Conservation (phyloP, 2,329 filamentous ascomycete genomes). For the Cordyceps tenuipes region DNA sequence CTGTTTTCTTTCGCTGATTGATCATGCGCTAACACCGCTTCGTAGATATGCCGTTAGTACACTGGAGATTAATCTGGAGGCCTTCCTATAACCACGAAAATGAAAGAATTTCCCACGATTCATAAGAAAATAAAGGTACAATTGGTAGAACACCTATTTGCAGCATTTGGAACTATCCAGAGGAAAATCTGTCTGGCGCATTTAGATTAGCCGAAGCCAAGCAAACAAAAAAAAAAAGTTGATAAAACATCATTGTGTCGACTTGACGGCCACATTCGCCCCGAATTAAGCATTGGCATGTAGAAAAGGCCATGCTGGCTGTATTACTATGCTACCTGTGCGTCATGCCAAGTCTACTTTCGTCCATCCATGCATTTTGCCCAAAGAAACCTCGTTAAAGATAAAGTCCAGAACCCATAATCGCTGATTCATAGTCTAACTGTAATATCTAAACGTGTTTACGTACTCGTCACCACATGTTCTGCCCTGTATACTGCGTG, state of each 20-base stretch:
- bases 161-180: constrained; percentile 1
- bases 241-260: constrained; percentile 10
- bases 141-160: neutral
- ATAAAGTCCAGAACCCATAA: neutral
- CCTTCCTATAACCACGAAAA: constrained; percentile 59
- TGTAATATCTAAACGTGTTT: neutral
- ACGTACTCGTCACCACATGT: constrained; percentile 2
- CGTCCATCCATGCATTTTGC: neutral
- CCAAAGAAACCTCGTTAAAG: neutral
- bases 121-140: constrained; percentile 7
- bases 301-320: constrained; percentile 13
- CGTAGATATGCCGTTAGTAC: constrained; percentile 81
- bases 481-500: neutral
- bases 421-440: constrained; percentile 18
- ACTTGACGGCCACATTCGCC: neutral
- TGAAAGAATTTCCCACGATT: neutral
- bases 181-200: constrained; percentile 8
- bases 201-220: neutral
- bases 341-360: neutral
- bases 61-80: constrained; percentile 88
- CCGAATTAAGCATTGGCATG: neutral
- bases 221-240: constrained; percentile 2
- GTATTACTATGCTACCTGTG: neutral
- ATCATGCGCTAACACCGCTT: constrained; percentile 16
- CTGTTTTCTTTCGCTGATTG: neutral